phyloP scores from a whole-genome alignment of 805 yeast species.

The Candida stauntonica region DNA sequence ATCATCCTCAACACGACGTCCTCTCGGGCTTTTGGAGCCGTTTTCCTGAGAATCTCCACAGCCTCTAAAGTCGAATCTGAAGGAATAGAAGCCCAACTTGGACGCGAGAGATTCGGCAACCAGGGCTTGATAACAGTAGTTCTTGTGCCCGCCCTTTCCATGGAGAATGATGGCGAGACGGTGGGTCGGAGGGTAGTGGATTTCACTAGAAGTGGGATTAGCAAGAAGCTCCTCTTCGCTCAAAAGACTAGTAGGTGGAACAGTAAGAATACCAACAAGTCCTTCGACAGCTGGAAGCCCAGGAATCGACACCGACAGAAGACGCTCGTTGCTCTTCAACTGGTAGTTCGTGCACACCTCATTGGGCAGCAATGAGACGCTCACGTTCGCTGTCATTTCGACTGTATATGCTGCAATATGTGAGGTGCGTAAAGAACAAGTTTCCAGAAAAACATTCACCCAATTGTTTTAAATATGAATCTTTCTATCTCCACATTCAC shows the following conservation, averaged over 20 bases:
- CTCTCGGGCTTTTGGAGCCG: conserved; percentile 29
- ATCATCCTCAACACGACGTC: conserved; percentile 63
- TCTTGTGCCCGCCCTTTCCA: conserved; percentile 82
- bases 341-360: conserved; percentile 22
- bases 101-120: conserved; percentile 58
- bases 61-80: conserved; percentile 81
- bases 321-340: conserved; percentile 24
- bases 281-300: conserved; percentile 27
- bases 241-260: conserved; percentile 28
- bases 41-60: conserved; percentile 70
- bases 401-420: too few relatives aligned
- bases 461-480: too few relatives aligned
- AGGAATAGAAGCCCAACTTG: conserved; percentile 55
- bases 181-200: conserved; percentile 35
- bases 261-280: conserved; percentile 34
- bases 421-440: too few relatives aligned
- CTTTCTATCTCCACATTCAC: too few relatives aligned
- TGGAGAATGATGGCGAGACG: conserved; percentile 65
- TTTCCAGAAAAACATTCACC: too few relatives aligned
- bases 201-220: conserved; percentile 8
- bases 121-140: conserved; percentile 66
- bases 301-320: conserved; percentile 25
- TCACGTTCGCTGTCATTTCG: too few relatives aligned
- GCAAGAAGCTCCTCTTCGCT: conserved; percentile 18
- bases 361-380: conserved; percentile 16